Evolutionary conservation across 805 yeast species (phyloP), one percentile per base, ranked within the genome.

Genomic region (Ogataea glucozyma): DNA sequence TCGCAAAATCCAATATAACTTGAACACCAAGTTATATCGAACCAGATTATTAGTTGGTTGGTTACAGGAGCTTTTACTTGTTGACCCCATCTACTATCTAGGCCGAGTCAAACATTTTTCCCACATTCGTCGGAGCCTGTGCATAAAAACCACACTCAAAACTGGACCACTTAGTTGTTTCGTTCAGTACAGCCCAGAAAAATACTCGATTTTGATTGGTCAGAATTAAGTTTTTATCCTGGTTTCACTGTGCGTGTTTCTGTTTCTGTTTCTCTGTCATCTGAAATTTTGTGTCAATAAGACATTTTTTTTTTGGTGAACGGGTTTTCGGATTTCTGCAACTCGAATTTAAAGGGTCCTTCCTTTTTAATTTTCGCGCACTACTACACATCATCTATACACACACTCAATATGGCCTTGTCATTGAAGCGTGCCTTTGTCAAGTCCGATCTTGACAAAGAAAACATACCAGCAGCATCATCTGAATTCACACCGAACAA

Each of bases 81-180:
- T 34, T 34, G 29, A 16, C 38, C 20, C 38, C 38, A 14, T 34
- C 38, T 34, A 34, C 38, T 34, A 34, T 34, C 38, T 34, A 23
- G 38, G 29, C 14, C 29, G 38, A 23, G 12, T 23, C n/a, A n/a
- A 34, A 14, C 20, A 14, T 18, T 33, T 20, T 34, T 21, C 8
- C 18, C 6, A 17, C 20, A 7, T 27, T 19, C 18, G 26, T 19
- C 12, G 18, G 17, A 16, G 7, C 17, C 16, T 34, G 33, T 30
- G 38, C 38, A 13, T 17, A 12, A 13, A 27, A 27, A 18, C 16
- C 31, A n/a, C n/a, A 27, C 18, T 24, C 29, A 6, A 12, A n/a
- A 37, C 59, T 57, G 62, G 70, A 66, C 70, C 62, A 60, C 70
- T 66, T 66, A 56, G 55, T 52, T 66, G 70, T 64, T 62, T 53